Evolutionary conservation across 192 early-diverging fungal genomes (phyloP).

Genomic region (Dispira simplex): DNA sequence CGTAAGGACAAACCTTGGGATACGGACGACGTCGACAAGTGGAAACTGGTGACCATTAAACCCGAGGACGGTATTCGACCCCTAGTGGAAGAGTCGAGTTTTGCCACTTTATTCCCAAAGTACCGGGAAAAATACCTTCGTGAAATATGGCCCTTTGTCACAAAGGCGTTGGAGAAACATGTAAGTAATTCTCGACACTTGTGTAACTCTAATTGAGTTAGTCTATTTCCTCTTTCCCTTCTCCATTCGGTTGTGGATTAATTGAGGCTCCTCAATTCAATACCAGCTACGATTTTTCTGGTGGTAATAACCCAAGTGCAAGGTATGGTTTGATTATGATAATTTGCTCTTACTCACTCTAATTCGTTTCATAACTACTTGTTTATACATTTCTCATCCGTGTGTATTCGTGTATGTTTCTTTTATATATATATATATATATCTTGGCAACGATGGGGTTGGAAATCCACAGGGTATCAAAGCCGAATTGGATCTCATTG

Average conservation of each 20-base stretch:
- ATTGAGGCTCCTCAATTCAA: neutral
- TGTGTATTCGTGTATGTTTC: neutral
- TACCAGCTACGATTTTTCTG: neutral
- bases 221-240: neutral
- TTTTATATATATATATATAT: neutral
- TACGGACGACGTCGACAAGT: too few relatives aligned
- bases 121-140: constrained; percentile 90
- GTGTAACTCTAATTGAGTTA: neutral
- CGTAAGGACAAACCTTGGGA: too few relatives aligned
- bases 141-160: constrained; percentile 85
- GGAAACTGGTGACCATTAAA: too few relatives aligned
- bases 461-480: constrained; percentile 45
- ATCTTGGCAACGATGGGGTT: neutral
- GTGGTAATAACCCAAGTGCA: neutral
- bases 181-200: constrained; percentile 19
- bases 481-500: constrained; percentile 86
- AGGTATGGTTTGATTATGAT: too few relatives aligned
- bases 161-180: constrained; percentile 56
- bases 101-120: constrained; percentile 96
- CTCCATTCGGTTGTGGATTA: neutral
- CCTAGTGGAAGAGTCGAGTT: constrained; percentile 88
- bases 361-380: neutral
- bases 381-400: neutral
- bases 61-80: constrained; percentile 44
- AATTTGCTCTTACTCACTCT: neutral